These are phyloP conservation scores for Sisymbrium irio DNA, from an alignment of 345 rosid species.

Conservation along the genomic window DNA sequence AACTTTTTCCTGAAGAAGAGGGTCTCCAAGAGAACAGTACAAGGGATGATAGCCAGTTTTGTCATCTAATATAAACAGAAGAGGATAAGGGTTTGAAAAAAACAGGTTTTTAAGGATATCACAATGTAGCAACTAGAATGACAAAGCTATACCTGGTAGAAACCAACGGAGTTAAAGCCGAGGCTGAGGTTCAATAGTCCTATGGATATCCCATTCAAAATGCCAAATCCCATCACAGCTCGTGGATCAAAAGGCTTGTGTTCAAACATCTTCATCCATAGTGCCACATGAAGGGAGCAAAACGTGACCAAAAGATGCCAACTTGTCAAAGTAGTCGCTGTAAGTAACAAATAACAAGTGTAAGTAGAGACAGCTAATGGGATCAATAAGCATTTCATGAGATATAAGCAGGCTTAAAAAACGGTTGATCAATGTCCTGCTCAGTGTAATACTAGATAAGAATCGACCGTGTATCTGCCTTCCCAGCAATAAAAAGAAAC, in stretches of 20 bases:
- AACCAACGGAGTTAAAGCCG: conserved; percentile 99
- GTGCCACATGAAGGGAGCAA: conserved; percentile 97
- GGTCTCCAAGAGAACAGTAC: conserved; percentile 97
- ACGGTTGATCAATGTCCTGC: not conserved
- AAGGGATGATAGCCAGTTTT: conserved; percentile 97
- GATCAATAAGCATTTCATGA: not conserved
- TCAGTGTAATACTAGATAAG: conserved; percentile 1
- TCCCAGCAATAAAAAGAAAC: not conserved
- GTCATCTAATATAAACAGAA: conserved; percentile 68
- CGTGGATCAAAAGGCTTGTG: conserved; percentile 99
- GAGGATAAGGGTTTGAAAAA: conserved; percentile 15
- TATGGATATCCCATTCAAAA: conserved; percentile 93
- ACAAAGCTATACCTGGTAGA: conserved; percentile 75
- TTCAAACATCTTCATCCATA: conserved; percentile 95
- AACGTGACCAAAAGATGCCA: conserved; percentile 99
- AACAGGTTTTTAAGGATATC: not conserved
- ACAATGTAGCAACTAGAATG: not conserved
- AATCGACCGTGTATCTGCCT: not conserved
- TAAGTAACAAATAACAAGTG: conserved; percentile 19
- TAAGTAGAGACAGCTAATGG: conserved; percentile 7
- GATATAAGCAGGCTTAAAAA: conserved; percentile 1
- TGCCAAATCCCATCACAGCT: conserved; percentile 99
- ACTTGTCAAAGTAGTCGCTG: conserved; percentile 99
- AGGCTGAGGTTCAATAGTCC: conserved; percentile 96
- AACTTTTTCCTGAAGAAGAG: conserved; percentile 92